Percentiles rank a stretch among this genome's conserved stretches.
Evolutionary conservation across 768 basidiomycete genomes (phyloP).

Genomic region (Tricholoma sp.): DNA sequence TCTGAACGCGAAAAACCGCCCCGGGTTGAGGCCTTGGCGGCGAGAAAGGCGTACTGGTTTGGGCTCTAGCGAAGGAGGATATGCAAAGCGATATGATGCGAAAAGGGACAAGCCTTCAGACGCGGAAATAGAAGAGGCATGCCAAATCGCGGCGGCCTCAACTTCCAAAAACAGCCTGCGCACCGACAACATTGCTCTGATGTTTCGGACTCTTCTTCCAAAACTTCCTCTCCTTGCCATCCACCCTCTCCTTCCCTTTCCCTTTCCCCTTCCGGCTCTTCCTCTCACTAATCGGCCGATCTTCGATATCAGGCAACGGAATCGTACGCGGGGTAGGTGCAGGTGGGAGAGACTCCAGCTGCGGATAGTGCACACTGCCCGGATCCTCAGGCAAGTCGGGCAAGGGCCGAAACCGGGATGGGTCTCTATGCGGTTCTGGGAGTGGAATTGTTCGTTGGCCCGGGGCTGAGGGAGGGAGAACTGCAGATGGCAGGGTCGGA

Average conservation of each 20-base stretch:
- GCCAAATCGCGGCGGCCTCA: too few relatives aligned
- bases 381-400: background rate
- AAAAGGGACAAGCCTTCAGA: too few relatives aligned
- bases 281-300: background rate
- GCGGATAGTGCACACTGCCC: background rate
- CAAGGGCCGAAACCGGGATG: background rate
- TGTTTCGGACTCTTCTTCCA: background rate
- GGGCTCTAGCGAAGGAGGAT: too few relatives aligned
- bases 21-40: too few relatives aligned
- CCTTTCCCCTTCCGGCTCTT: conserved; percentile 21
- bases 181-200: background rate
- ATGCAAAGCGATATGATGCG: too few relatives aligned
- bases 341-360: background rate
- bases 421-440: background rate
- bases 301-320: conserved; percentile 13
- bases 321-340: conserved; percentile 5
- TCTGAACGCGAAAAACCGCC: too few relatives aligned
- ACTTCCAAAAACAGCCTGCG: too few relatives aligned
- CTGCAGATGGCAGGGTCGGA: background rate
- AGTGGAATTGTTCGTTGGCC: conserved; percentile 2
- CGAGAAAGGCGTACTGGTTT: too few relatives aligned
- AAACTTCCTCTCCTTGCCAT: background rate
- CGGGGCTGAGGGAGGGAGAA: conserved; percentile 8
- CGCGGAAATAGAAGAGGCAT: too few relatives aligned
- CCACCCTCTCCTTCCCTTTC: conserved; percentile 23